Base-by-base conservation (phyloP, 306 rosid species). In the Lotus japonicus region DNA sequence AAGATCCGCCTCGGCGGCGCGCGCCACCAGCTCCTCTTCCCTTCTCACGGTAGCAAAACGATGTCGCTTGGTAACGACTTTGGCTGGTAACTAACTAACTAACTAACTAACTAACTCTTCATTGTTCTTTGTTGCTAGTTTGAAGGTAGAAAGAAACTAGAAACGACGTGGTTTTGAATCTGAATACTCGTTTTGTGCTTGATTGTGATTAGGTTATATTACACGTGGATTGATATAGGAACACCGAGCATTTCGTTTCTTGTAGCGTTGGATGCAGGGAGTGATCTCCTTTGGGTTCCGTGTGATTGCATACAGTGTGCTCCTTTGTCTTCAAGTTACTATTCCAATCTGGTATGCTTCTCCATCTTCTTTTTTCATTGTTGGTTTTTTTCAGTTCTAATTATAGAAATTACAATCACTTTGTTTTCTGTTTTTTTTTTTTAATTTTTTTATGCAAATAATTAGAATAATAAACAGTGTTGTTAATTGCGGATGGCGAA, bases 211-310 rank as follows among this genome's bases (percentile, higher is more conserved):
- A 94, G 98, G 98, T 85, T 94, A 14, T 92, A 94, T 84, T 94
- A 94, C 58, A 75, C 90, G 36, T 94, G 98, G 98, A 88, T 94
- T 79, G 89, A 94, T 75, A 71, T 94, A 52, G 98, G 98, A 13
- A 86, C 96, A 3, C 98, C 98, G 11, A 90, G 89, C 54, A 86
- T 77, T 58, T 86, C 98, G 17, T 94, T 90, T 85, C 96, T 94
- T 13, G 98, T 94, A 49, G 98, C 97, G 2, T 74, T 94, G 86
- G 98, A 94, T 80, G 81, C 92, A 5, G 97, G 98, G 62, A 94
- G 98, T 64, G 92, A 94, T 81, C 87, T 88, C 1, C 88, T 94
- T 58, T 94, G 98, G 98, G 86, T 94, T 77, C 97, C 98, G 15
- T 94, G 98, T 73, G 87, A 90, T 70, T 94, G 98, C 68, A 38